phyloP scores from a whole-genome alignment of 768 basidiomycete species.

The Suillus subluteus region DNA sequence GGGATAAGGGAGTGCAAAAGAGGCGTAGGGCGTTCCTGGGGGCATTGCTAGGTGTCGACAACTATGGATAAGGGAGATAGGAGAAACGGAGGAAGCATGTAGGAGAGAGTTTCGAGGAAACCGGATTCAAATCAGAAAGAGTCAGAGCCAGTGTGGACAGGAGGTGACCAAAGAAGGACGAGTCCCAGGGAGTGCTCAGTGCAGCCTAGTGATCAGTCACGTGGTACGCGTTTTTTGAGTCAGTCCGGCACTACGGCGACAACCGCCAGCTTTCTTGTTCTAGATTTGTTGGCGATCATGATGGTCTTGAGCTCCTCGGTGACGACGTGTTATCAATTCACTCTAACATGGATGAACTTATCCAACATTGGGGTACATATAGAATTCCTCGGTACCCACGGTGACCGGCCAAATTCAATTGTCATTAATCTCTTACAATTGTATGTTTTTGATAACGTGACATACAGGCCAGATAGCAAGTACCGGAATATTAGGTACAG shows the following conservation, averaged over 20 bases:
- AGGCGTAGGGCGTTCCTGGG: slow-evolving; percentile 73
- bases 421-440: not conserved
- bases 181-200: too few relatives aligned
- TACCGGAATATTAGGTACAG: not conserved
- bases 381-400: not conserved
- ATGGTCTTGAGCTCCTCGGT: not conserved
- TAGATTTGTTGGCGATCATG: not conserved
- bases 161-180: slow-evolving; percentile 1
- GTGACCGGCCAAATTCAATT: not conserved
- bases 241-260: not conserved
- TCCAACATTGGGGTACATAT: not conserved
- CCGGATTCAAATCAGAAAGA: not conserved
- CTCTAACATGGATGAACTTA: not conserved
- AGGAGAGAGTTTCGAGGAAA: too few relatives aligned
- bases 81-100: not conserved
- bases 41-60: slow-evolving; percentile 54
- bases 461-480: not conserved
- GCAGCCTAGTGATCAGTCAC: not conserved
- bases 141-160: not conserved
- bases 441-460: not conserved
- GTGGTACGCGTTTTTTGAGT: not conserved
- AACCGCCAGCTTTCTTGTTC: not conserved
- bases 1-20: slow-evolving; percentile 75
- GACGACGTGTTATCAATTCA: not conserved
- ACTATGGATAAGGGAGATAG: not conserved